Evolutionary conservation across 352 stramenopile species (phyloP).

Genomic region (Albugo laibachii): DNA sequence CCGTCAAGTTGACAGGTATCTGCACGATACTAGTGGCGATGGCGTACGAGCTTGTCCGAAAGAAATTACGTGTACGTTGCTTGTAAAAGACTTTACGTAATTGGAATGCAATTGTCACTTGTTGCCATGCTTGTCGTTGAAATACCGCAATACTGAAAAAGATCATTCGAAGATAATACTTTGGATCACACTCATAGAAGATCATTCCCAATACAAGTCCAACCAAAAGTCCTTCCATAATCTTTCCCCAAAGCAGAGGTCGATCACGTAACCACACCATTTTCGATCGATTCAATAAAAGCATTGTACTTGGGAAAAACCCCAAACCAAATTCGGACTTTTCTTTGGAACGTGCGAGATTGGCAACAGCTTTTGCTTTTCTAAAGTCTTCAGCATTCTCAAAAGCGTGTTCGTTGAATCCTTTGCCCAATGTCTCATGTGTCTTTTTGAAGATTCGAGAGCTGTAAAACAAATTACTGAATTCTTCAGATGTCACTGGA

Average conservation of each 20-base stretch:
- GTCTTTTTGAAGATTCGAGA: slow-evolving; percentile 33
- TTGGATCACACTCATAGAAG: slow-evolving; percentile 30
- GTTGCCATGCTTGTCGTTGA: slow-evolving; percentile 45
- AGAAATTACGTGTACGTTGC: slow-evolving; percentile 78
- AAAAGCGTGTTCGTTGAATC: slow-evolving; percentile 34
- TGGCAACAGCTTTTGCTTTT: slow-evolving; percentile 29
- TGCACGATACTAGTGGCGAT: slow-evolving; percentile 39
- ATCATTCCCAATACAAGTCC: slow-evolving; percentile 60
- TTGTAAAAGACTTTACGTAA: slow-evolving; percentile 81
- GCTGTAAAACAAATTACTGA: slow-evolving; percentile 30
- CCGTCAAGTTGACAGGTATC: slow-evolving; percentile 28
- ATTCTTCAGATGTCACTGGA: slow-evolving; percentile 16
- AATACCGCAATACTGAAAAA: slow-evolving; percentile 50
- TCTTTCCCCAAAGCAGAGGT: slow-evolving; percentile 36
- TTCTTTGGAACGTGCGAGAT: slow-evolving; percentile 20
- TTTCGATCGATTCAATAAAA: slow-evolving; percentile 42
- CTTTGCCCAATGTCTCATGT: slow-evolving; percentile 20
- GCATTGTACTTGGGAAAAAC: slow-evolving; percentile 20
- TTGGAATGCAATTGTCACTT: slow-evolving; percentile 43
- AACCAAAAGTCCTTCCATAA: slow-evolving; percentile 41
- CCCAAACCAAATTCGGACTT: slow-evolving; percentile 27
- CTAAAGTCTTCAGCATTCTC: slow-evolving; percentile 33
- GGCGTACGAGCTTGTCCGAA: slow-evolving; percentile 59
- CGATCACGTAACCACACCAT: slow-evolving; percentile 37
- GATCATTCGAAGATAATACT: slow-evolving; percentile 50